phyloP scores from a whole-genome alignment of 352 stramenopile species.

The Phytophthora europaea region DNA sequence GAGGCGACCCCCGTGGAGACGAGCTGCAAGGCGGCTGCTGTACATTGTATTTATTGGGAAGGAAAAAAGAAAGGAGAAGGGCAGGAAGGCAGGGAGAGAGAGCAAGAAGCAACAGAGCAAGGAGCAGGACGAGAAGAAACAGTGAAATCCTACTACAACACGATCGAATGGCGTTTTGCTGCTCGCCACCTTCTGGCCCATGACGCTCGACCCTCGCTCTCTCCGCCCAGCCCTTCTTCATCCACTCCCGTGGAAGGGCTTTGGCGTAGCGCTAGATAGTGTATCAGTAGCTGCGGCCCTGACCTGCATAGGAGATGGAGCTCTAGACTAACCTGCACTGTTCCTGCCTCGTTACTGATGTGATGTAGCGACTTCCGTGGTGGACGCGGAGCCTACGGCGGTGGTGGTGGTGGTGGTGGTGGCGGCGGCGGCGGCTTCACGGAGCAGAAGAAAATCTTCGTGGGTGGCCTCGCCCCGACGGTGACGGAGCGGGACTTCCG shows the following conservation, averaged over 20 bases:
- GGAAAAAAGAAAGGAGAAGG: constrained; percentile 25
- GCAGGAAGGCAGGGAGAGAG: constrained; percentile 34
- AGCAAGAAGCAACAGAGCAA: constrained; percentile 31
- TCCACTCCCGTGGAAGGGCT: constrained; percentile 35
- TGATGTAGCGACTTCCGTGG: constrained; percentile 54
- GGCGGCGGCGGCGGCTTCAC: constrained; percentile 31
- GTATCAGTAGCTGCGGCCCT: constrained; percentile 21
- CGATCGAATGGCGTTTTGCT: constrained; percentile 42
- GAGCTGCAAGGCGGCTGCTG: constrained; percentile 27
- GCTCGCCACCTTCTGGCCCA: constrained; percentile 34
- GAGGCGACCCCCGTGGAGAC: constrained; percentile 15
- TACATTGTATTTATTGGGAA: constrained; percentile 40
- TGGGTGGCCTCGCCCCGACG: constrained; percentile 88
- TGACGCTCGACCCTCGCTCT: constrained; percentile 40
- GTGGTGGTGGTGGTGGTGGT: background rate
- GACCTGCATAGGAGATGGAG: background rate
- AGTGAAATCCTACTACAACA: constrained; percentile 51
- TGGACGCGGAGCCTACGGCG: constrained; percentile 35
- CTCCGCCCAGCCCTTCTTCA: constrained; percentile 46
- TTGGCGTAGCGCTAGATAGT: constrained; percentile 29
- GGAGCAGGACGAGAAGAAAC: constrained; percentile 34
- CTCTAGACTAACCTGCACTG: constrained; percentile 35
- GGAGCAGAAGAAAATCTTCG: constrained; percentile 95
- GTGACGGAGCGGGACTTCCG: constrained; percentile 93
- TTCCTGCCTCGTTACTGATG: constrained; percentile 31